Evolutionary conservation across 148 eudicot genomes (phyloP).

Genomic region (Agrostemma githago): DNA sequence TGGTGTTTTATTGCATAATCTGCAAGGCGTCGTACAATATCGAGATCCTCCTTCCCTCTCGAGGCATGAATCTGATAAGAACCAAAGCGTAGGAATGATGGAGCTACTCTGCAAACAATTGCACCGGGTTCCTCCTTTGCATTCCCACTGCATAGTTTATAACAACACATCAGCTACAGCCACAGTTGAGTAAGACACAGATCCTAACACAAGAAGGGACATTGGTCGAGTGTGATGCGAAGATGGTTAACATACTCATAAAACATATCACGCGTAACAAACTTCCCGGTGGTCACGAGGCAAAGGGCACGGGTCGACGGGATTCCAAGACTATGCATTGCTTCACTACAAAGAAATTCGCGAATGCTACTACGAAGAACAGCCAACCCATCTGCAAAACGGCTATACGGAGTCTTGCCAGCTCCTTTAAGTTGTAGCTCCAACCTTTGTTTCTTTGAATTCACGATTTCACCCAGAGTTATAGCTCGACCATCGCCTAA

Average conservation of each 20-base stretch:
- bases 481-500: constrained; percentile 99
- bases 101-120: constrained; percentile 94
- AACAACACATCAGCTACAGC: constrained; percentile 17
- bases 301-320: constrained; percentile 97
- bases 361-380: constrained; percentile 93
- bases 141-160: constrained; percentile 70
- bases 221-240: background rate
- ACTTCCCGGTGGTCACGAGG: constrained; percentile 88
- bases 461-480: constrained; percentile 78
- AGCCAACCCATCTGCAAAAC: constrained; percentile 99
- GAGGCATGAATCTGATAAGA: constrained; percentile 91
- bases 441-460: constrained; percentile 87
- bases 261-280: constrained; percentile 86
- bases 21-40: constrained; percentile 70
- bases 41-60: constrained; percentile 80
- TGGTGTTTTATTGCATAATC: constrained; percentile 85
- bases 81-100: constrained; percentile 94
- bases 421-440: constrained; percentile 97
- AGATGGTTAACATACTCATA: constrained; percentile 71
- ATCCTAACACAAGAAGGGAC: background rate
- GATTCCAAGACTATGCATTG: constrained; percentile 91
- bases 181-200: background rate
- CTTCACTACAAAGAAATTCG: constrained; percentile 96
- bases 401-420: constrained; percentile 95
- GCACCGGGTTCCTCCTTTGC: constrained; percentile 99